These are phyloP conservation scores for Saccharomycopsis sp. DNA, from an alignment of 805 yeast genomes.

Conservation along the genomic window DNA sequence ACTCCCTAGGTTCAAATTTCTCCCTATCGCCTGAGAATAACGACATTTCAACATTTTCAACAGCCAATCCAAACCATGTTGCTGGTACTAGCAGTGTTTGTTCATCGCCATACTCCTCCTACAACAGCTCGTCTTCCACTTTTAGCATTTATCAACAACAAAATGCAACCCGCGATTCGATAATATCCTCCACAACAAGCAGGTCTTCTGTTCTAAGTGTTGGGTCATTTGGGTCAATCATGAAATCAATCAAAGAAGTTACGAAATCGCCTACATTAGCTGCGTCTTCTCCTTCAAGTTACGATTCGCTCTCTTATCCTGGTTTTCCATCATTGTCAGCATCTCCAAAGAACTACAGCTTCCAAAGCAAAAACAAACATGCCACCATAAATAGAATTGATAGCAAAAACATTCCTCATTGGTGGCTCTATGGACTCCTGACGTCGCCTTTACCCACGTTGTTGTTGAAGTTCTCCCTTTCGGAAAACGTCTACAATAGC, in stretches of 20 bases:
- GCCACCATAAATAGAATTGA: neutral
- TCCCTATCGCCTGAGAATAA: conserved; percentile 7
- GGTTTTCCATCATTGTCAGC: neutral
- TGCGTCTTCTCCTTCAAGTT: neutral
- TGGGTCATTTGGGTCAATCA: neutral
- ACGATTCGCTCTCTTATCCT: neutral
- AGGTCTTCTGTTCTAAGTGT: conserved; percentile 17
- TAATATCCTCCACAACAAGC: conserved; percentile 7
- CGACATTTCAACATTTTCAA: conserved; percentile 7
- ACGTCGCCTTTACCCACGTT: conserved; percentile 19
- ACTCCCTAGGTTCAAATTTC: conserved; percentile 12
- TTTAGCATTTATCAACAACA: neutral
- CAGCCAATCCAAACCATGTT: neutral
- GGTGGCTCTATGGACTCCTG: conserved; percentile 17
- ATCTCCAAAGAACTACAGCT: neutral
- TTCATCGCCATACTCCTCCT: neutral
- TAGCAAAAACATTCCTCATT: conserved; percentile 11
- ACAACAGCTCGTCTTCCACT: neutral
- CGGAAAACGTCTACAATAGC: conserved; percentile 7
- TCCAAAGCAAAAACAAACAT: too few relatives aligned
- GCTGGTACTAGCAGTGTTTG: neutral
- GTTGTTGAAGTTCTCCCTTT: conserved; percentile 14
- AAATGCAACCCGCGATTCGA: neutral
- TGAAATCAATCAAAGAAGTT: conserved; percentile 1
- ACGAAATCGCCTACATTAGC: neutral